Evolutionary conservation across 345 rosid genomes (phyloP).

Genomic region (Lenwebbia sp.): DNA sequence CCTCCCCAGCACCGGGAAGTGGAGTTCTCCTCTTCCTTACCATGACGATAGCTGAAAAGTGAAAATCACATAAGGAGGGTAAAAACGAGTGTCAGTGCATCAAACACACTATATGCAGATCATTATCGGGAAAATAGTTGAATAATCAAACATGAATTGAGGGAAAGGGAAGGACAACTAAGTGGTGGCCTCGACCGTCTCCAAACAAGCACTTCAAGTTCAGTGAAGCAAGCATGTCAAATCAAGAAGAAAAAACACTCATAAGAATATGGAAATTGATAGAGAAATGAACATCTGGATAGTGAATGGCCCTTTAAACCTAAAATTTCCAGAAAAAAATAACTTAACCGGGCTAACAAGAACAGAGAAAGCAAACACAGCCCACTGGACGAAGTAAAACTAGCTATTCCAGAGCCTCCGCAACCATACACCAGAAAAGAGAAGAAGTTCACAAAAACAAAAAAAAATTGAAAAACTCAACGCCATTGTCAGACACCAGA

Average conservation of each 20-base stretch:
- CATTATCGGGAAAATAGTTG: neutral
- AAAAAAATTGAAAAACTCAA: neutral
- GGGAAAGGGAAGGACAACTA: neutral
- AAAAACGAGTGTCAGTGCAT: neutral
- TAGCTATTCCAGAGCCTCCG: neutral
- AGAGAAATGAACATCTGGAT: neutral
- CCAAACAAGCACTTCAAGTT: neutral
- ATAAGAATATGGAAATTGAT: neutral
- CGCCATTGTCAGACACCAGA: neutral
- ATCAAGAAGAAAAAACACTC: neutral
- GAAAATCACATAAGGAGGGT: neutral
- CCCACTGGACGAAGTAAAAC: neutral
- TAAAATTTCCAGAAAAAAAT: neutral
- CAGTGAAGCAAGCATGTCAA: neutral
- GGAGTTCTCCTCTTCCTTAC: conserved; percentile 65
- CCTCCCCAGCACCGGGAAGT: conserved; percentile 45
- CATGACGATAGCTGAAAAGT: conserved; percentile 28
- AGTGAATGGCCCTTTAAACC: neutral
- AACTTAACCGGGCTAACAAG: neutral
- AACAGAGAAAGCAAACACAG: neutral
- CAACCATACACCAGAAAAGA: neutral
- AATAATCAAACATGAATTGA: neutral
- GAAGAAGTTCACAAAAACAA: neutral
- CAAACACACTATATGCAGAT: neutral
- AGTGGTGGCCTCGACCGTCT: neutral